Conservation (phyloP, 2,329 filamentous ascomycete genomes). For the Colletotrichum destructivum region DNA sequence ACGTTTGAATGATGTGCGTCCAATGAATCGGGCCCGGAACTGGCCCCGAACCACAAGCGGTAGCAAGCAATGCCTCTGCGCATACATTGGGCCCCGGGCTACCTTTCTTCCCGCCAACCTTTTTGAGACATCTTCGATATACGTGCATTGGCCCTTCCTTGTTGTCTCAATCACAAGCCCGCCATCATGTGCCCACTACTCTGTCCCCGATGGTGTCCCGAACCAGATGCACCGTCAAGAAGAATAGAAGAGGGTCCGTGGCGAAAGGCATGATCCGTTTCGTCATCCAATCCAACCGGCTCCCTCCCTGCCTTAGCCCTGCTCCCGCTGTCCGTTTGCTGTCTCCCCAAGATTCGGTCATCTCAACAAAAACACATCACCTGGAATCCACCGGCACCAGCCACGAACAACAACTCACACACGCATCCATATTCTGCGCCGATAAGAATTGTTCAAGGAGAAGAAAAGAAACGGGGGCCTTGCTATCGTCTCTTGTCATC, state of each 20-base stretch:
- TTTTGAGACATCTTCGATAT: neutral
- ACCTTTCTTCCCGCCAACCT: neutral
- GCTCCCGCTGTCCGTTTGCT: neutral
- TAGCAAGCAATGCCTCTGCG: neutral
- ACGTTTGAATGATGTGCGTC: neutral
- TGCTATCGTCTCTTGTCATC: neutral
- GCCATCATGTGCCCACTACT: neutral
- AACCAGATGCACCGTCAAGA: neutral
- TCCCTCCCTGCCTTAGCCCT: constrained; percentile 8
- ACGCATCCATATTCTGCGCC: neutral
- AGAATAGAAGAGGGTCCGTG: neutral
- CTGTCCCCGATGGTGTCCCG: neutral
- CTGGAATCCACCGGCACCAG: neutral
- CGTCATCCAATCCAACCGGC: constrained; percentile 13
- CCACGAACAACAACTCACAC: neutral
- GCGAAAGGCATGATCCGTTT: neutral
- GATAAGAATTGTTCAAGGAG: neutral
- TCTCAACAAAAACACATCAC: constrained; percentile 20
- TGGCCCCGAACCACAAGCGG: neutral
- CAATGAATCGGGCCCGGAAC: neutral
- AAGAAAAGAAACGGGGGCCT: neutral
- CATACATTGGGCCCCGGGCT: neutral
- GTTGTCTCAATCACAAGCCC: neutral
- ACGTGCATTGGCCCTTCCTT: neutral
- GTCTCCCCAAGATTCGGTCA: neutral